Percentiles rank a stretch among this genome's conserved stretches.
These are phyloP conservation scores for Verticillium tricorpus DNA, from an alignment of 2,329 filamentous ascomycete genomes.

Conservation along the genomic window DNA sequence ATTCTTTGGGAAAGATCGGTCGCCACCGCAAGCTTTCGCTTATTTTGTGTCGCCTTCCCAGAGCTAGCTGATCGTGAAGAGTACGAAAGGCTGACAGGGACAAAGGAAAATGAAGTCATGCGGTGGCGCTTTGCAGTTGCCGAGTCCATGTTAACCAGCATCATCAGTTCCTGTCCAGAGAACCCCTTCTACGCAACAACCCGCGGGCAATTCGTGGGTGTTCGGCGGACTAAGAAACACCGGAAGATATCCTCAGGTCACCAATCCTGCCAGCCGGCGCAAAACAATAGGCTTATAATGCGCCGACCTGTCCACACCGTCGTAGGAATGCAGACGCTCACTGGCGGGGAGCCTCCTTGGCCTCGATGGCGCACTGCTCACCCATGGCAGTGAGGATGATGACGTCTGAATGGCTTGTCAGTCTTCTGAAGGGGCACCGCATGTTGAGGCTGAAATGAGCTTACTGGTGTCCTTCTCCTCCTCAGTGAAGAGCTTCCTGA, in stretches of 20 bases:
- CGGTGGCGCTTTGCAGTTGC: conserved; percentile 22
- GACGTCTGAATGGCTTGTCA: conserved; percentile 57
- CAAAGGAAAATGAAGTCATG: conserved; percentile 33
- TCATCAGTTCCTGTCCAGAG: conserved; percentile 39
- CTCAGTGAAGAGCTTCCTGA: conserved; percentile 69
- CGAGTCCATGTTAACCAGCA: conserved; percentile 31
- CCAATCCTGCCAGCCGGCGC: conserved; percentile 17
- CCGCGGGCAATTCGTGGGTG: conserved; percentile 32
- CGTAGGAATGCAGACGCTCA: not conserved
- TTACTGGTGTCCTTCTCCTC: conserved; percentile 94
- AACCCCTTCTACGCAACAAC: conserved; percentile 36
- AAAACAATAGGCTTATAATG: conserved; percentile 2
- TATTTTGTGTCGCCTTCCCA: conserved; percentile 25
- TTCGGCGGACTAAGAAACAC: conserved; percentile 29
- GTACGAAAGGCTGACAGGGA: conserved; percentile 25
- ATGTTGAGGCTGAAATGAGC: conserved; percentile 31
- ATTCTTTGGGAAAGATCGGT: conserved; percentile 31
- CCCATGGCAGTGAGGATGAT: conserved; percentile 94
- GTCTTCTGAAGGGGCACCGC: not conserved
- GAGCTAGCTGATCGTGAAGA: conserved; percentile 20
- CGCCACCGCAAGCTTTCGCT: conserved; percentile 28
- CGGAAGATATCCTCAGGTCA: conserved; percentile 20
- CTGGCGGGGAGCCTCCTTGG: conserved; percentile 77
- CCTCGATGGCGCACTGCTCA: conserved; percentile 87
- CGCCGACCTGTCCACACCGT: not conserved